A percentile compares a stretch with the other conserved stretches of the same genome.
Evolutionary conservation across 495 filamentous ascomycete species (phyloP).

Genomic region (Copromyces sp.): DNA sequence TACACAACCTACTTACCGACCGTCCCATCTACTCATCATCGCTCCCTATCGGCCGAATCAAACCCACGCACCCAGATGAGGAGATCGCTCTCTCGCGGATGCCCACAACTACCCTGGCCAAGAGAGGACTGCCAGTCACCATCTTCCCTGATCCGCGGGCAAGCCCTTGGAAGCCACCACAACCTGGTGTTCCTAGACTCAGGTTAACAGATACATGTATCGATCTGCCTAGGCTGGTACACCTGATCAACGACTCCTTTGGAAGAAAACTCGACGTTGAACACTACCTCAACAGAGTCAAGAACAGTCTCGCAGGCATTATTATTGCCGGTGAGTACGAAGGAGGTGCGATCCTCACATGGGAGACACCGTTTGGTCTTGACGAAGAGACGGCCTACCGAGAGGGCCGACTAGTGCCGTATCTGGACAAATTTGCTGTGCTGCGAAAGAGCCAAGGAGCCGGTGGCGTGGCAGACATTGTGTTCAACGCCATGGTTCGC

Average conservation of each 20-base stretch:
- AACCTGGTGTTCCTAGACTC: constrained; percentile 39
- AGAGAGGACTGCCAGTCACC: constrained; percentile 80
- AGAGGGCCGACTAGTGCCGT: constrained; percentile 63
- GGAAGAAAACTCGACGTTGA: constrained; percentile 70
- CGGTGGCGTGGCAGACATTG: constrained; percentile 85
- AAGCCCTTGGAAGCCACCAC: constrained; percentile 55
- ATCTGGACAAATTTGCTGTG: constrained; percentile 97
- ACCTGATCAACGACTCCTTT: constrained; percentile 93
- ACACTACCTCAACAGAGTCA: constrained; percentile 70
- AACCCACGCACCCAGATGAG: constrained; percentile 16
- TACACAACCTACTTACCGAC: constrained; percentile 94
- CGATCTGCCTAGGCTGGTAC: constrained; percentile 68
- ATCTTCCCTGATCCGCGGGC: constrained; percentile 62
- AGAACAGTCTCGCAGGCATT: constrained; percentile 70
- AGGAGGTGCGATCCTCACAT: constrained; percentile 88
- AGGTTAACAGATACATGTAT: constrained; percentile 67
- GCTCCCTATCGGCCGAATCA: constrained; percentile 55
- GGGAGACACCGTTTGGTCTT: constrained; percentile 67
- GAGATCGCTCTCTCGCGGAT: constrained; percentile 10
- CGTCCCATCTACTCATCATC: constrained; percentile 88
- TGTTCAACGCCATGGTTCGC: constrained; percentile 92
- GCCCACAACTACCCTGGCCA: constrained; percentile 68
- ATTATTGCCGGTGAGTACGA: constrained; percentile 97
- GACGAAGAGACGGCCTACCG: constrained; percentile 41
- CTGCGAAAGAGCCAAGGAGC: constrained; percentile 78